phyloP scores from a whole-genome alignment of 2,329 filamentous ascomycete genomes.

The Dothistroma septosporum region DNA sequence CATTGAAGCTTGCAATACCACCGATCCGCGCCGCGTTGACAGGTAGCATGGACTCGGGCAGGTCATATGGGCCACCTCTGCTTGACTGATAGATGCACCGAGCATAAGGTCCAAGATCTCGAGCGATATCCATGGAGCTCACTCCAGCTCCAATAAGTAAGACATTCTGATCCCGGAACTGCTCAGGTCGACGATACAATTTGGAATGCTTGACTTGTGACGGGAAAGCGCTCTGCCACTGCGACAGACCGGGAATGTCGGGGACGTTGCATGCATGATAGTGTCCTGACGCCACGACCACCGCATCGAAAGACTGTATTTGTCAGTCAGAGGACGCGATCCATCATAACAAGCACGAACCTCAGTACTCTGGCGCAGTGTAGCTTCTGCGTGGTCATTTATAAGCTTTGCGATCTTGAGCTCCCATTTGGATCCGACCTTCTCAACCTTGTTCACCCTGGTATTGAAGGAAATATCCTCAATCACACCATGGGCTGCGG shows the following conservation, averaged over 20 bases:
- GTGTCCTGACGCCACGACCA: slow-evolving; percentile 54
- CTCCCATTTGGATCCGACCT: slow-evolving; percentile 49
- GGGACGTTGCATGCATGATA: slow-evolving; percentile 52
- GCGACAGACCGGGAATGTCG: slow-evolving; percentile 45
- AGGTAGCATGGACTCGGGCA: slow-evolving; percentile 53
- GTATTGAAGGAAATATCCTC: slow-evolving; percentile 54
- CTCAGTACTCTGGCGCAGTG: slow-evolving; percentile 1
- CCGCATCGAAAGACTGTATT: slow-evolving; percentile 44
- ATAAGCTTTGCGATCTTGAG: slow-evolving; percentile 49
- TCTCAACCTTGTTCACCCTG: slow-evolving; percentile 52
- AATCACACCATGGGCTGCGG: slow-evolving; percentile 49
- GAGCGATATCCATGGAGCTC: slow-evolving; percentile 53
- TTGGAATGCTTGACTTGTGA: slow-evolving; percentile 50
- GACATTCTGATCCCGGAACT: slow-evolving; percentile 54
- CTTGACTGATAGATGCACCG: slow-evolving; percentile 53
- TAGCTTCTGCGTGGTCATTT: slow-evolving; percentile 4
- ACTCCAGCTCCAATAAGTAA: slow-evolving; percentile 55
- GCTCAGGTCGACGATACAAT: slow-evolving; percentile 44
- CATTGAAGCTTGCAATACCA: slow-evolving; percentile 47
- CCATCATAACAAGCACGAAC: background rate
- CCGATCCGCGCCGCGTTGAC: slow-evolving; percentile 50
- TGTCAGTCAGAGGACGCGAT: background rate
- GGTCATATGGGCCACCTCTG: slow-evolving; percentile 58
- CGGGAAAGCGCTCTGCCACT: slow-evolving; percentile 47
- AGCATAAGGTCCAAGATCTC: slow-evolving; percentile 47